Percentiles rank a stretch among this genome's conserved stretches.
Evolutionary conservation across 148 eudicot species (phyloP).

Genomic region (Limonium bicolor): DNA sequence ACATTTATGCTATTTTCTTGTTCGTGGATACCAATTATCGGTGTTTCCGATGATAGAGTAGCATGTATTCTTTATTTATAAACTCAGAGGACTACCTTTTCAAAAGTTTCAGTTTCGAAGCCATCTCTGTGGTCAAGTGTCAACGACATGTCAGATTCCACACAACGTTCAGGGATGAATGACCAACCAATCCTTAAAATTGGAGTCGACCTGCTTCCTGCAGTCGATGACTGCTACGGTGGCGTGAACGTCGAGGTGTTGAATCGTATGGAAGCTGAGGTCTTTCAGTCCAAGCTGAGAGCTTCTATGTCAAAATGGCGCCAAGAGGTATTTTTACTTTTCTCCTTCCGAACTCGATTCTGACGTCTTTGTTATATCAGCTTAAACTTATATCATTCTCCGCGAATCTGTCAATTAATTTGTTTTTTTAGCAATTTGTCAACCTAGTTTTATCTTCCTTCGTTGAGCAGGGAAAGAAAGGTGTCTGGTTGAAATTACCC

Average conservation of each 20-base stretch:
- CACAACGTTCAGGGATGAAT: too few relatives aligned
- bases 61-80: too few relatives aligned
- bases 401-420: neutral
- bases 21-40: too few relatives aligned
- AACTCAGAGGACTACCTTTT: too few relatives aligned
- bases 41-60: too few relatives aligned
- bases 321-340: constrained; percentile 22
- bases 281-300: constrained; percentile 31
- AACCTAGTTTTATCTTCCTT: too few relatives aligned
- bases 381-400: neutral
- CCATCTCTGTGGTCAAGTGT: too few relatives aligned
- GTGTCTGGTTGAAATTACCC: constrained; percentile 73
- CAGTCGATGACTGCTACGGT: constrained; percentile 41
- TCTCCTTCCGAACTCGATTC: neutral
- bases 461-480: constrained; percentile 83
- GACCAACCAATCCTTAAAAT: too few relatives aligned
- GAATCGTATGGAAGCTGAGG: constrained; percentile 42
- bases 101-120: too few relatives aligned
- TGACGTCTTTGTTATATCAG: neutral
- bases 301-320: constrained; percentile 48
- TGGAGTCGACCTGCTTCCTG: constrained; percentile 33
- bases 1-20: too few relatives aligned
- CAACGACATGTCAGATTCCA: too few relatives aligned
- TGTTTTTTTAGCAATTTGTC: constrained; percentile 6
- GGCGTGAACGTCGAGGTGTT: constrained; percentile 58